These are phyloP conservation scores for Scleroderma bovista DNA, from an alignment of 768 basidiomycete species.

Conservation along the genomic window DNA sequence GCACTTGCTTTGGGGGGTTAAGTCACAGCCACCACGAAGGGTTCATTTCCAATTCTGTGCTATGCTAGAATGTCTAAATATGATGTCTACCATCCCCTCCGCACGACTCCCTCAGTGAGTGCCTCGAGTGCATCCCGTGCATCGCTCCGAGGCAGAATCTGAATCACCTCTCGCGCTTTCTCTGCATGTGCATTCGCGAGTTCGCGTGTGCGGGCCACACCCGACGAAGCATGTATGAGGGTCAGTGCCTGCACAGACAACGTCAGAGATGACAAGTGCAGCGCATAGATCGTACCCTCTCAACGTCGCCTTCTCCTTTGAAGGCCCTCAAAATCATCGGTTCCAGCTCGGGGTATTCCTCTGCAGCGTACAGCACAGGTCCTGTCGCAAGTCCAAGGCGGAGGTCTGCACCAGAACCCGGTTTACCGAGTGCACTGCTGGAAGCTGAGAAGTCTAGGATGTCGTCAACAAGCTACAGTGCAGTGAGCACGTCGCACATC, in stretches of 20 bases:
- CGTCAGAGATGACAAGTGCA: not conserved
- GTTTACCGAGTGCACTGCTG: constrained; percentile 75
- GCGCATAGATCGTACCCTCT: constrained; percentile 45
- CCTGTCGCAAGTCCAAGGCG: constrained; percentile 81
- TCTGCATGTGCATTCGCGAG: constrained; percentile 74
- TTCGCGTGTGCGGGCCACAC: constrained; percentile 69
- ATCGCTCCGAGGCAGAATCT: constrained; percentile 73
- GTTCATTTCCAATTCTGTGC: too few species aligned
- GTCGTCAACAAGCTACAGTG: constrained; percentile 83
- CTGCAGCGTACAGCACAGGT: constrained; percentile 81
- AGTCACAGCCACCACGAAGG: too few species aligned
- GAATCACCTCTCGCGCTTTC: constrained; percentile 67
- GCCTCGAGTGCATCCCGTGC: constrained; percentile 70
- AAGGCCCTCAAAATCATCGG: constrained; percentile 80
- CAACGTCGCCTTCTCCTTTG: constrained; percentile 69
- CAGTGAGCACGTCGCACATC: not conserved
- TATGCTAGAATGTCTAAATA: too few species aligned
- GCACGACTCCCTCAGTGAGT: constrained; percentile 63
- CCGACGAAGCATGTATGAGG: constrained; percentile 58
- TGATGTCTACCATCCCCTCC: constrained; percentile 52
- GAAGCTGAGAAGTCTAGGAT: constrained; percentile 88
- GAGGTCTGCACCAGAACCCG: constrained; percentile 73
- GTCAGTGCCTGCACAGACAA: constrained; percentile 50
- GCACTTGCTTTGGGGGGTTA: too few species aligned
- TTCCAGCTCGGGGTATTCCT: constrained; percentile 72